Percentiles rank a stretch among this genome's conserved stretches.
Evolutionary conservation across 352 stramenopile genomes (phyloP).

Genomic region (Phytophthora capsici): DNA sequence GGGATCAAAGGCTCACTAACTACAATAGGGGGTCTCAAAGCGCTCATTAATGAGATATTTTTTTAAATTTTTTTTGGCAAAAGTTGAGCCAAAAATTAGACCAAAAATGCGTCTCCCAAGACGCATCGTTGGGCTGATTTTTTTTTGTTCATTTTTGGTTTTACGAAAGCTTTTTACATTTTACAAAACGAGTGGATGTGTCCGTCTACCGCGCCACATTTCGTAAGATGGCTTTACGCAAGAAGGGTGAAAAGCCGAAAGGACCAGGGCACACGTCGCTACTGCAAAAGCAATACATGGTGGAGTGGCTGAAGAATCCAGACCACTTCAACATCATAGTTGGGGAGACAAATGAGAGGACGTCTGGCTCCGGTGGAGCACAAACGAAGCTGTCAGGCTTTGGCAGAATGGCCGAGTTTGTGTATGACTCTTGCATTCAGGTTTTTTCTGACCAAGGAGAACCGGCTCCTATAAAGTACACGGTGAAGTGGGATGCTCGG

Average conservation of each 20-base stretch:
- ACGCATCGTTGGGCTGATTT: not conserved
- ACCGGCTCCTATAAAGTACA: conserved; percentile 3
- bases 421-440: not conserved
- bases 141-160: too few species aligned
- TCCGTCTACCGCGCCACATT: not conserved
- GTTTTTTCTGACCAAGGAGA: not conserved
- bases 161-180: conserved; percentile 8
- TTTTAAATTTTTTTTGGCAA: not conserved
- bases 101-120: too few species aligned
- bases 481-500: not conserved
- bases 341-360: not conserved
- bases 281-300: conserved; percentile 15
- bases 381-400: conserved; percentile 6
- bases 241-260: not conserved
- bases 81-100: not conserved
- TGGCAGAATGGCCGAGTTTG: conserved; percentile 1
- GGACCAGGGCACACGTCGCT: not conserved
- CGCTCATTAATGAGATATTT: too few species aligned
- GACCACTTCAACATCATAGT: conserved; percentile 9
- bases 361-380: not conserved
- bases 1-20: too few species aligned
- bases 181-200: not conserved
- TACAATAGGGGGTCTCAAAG: too few species aligned
- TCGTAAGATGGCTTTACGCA: not conserved
- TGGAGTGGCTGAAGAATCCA: conserved; percentile 2